Base-by-base conservation (phyloP, 208 protist species). In the Crithidia bombi region DNA sequence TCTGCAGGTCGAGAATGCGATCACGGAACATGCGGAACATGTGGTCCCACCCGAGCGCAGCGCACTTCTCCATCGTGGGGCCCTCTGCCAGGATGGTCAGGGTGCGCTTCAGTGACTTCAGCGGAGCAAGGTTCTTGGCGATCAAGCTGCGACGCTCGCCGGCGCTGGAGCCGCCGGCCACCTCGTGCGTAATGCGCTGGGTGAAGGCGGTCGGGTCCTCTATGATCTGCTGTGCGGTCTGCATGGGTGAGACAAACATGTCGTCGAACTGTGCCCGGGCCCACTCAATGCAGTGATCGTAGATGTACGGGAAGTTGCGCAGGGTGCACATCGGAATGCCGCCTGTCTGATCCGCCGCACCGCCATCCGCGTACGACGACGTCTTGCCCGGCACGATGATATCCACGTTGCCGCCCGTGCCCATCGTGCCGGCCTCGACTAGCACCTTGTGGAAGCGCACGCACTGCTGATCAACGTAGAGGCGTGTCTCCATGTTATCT, bases 281-380 rank as follows among this genome's bases (percentile, higher is more conserved):
- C 95, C 94, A 98, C 86, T 99, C 97, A 68, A 99, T 99, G 50
- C 95, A 98, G 83, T 99, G 98, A 68, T 99, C 98, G 83, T 99
- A 99, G 25, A 90, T 89, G 87, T 99, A 98, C 14, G 99, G 99
- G 84, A 99, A 99, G 79, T 99, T 99, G 73, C 99, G 98, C 17
- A 99, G 83, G 17, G 99, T 99, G 78, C 99, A 99, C 65, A 99
- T 96, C 19, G 99, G 98, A 71, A 99, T 99, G 52, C 89, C 91
- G 35, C 86, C 87, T 50, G 98, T 98, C 79, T 99, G 97, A 64
- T 98, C 97, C 5, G 98, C 98, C 63, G 99, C 98, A 15, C 87
- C 86, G 49, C 95, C 97, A 9, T 97, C 92, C 12, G 91, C 73
- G 87, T 99, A 99, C 17, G 89, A 98, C 63, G 99, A 97, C 7